These are phyloP conservation scores for Panaeolus cyanescens DNA, from an alignment of 768 basidiomycete genomes.

Conservation along the genomic window DNA sequence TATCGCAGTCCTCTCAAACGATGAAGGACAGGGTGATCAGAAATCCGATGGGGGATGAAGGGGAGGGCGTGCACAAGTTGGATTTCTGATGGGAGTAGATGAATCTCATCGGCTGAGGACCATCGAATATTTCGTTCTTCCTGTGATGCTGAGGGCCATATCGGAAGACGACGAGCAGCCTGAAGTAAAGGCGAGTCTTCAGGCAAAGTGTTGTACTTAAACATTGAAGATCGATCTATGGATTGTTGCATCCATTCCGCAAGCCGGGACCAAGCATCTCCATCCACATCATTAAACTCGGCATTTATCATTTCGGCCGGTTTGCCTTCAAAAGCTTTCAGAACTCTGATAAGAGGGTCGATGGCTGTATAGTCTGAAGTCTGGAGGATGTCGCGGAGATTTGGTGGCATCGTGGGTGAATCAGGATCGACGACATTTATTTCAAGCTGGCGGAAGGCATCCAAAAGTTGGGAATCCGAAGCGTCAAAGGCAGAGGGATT, in stretches of 20 bases:
- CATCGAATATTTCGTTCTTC: slow-evolving; percentile 12
- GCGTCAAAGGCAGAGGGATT: slow-evolving; percentile 7
- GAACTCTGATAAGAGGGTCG: slow-evolving; percentile 14
- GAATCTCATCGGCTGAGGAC: slow-evolving; percentile 14
- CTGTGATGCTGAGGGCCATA: slow-evolving; percentile 27
- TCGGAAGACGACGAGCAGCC: slow-evolving; percentile 31
- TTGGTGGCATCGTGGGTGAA: slow-evolving; percentile 12
- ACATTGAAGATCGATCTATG: not conserved
- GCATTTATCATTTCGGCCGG: slow-evolving; percentile 6
- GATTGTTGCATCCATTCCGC: slow-evolving; percentile 32
- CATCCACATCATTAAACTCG: slow-evolving; percentile 21
- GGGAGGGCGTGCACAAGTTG: slow-evolving; percentile 5
- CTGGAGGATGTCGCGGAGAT: slow-evolving; percentile 19
- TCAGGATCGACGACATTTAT: slow-evolving; percentile 14
- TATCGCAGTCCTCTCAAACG: slow-evolving; percentile 7
- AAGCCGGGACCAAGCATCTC: slow-evolving; percentile 18
- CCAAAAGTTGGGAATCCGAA: slow-evolving; percentile 10
- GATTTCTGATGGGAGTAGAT: slow-evolving; percentile 15
- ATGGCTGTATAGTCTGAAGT: slow-evolving; percentile 10
- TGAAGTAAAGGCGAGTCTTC: slow-evolving; percentile 9
- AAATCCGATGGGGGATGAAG: slow-evolving; percentile 17
- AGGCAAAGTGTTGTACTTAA: not conserved
- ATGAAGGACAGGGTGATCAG: slow-evolving; percentile 12
- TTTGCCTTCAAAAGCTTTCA: slow-evolving; percentile 16
- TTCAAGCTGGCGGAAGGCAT: slow-evolving; percentile 12